Percentiles rank a stretch among this genome's conserved stretches.
Evolutionary conservation across 2,329 filamentous ascomycete species (phyloP).

Genomic region (Apiospora rasikravindrae): DNA sequence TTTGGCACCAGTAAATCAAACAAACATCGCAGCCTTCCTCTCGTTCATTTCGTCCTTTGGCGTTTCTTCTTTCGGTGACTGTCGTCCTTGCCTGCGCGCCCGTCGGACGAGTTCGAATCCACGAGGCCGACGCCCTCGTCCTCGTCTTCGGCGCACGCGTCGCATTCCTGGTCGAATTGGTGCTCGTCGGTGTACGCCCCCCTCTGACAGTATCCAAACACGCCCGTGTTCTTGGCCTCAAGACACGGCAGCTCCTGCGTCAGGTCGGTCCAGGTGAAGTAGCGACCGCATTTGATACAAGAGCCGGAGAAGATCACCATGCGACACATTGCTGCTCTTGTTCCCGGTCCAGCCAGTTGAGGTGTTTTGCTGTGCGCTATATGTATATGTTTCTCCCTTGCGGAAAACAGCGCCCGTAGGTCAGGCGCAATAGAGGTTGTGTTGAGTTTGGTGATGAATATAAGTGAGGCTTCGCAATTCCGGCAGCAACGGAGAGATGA

Average conservation of each 20-base stretch:
- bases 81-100: conserved; percentile 15
- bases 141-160: conserved; percentile 47
- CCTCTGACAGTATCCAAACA: conserved; percentile 49
- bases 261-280: conserved; percentile 50
- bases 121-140: conserved; percentile 46
- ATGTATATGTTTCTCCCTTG: not conserved
- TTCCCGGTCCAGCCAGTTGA: not conserved
- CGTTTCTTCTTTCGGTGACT: conserved; percentile 12
- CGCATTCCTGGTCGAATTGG: conserved; percentile 54
- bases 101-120: conserved; percentile 5
- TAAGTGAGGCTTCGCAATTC: not conserved
- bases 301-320: conserved; percentile 50
- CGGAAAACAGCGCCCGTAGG: not conserved
- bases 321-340: conserved; percentile 48
- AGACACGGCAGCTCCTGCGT: conserved; percentile 53
- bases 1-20: not conserved
- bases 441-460: not conserved
- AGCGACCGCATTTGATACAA: conserved; percentile 49
- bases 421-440: not conserved
- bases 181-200: conserved; percentile 51
- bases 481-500: not conserved
- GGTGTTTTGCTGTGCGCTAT: not conserved
- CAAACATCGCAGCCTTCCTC: not conserved
- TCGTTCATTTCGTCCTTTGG: not conserved
- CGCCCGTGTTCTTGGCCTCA: conserved; percentile 53